phyloP scores from a whole-genome alignment of 73 alveolate species.

The Paramecium octaurelia region DNA sequence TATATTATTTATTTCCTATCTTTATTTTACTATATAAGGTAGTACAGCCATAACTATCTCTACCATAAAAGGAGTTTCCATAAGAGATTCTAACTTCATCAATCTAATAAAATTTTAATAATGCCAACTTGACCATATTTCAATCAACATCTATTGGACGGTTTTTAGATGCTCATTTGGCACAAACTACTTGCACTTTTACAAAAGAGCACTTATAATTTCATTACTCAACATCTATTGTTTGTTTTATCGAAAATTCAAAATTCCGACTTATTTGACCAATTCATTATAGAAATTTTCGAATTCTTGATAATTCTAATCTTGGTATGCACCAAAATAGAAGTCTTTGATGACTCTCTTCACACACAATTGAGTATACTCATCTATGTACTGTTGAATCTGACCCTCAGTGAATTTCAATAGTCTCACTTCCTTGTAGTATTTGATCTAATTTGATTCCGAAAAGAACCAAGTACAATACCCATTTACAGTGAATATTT shows the following conservation, averaged over 20 bases:
- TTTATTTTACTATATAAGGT: neutral
- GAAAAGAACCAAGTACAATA: neutral
- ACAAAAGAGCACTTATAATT: neutral
- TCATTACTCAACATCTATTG: neutral
- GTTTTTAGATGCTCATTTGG: neutral
- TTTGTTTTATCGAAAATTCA: neutral
- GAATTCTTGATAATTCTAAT: neutral
- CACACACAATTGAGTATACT: neutral
- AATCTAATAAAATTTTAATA: neutral
- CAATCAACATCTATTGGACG: neutral
- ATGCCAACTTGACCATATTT: neutral
- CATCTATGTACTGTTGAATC: neutral
- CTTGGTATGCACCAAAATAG: neutral
- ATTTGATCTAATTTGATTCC: neutral
- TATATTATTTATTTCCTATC: neutral
- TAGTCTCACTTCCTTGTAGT: neutral
- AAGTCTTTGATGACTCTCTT: neutral
- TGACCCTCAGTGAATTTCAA: neutral
- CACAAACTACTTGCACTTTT: neutral
- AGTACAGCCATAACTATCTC: neutral
- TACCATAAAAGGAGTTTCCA: conserved; percentile 6
- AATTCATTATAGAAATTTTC: neutral
- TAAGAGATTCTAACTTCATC: neutral
- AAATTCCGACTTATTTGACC: neutral
- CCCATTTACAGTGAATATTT: neutral